Evolutionary conservation across 2,329 filamentous ascomycete species (phyloP).

Genomic region (Talaromyces pinophilus): DNA sequence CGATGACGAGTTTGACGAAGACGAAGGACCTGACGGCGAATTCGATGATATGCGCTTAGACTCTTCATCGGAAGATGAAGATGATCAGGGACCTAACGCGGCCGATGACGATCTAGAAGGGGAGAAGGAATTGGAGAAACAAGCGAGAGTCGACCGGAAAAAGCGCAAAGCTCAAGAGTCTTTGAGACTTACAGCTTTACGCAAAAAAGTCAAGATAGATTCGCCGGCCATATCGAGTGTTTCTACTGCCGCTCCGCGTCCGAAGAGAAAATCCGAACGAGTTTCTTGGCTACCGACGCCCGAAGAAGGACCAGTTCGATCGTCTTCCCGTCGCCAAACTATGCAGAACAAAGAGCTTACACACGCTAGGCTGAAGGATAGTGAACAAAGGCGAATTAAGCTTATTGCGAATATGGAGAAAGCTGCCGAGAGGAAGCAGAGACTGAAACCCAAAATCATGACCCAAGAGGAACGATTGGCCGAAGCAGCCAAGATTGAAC

Average conservation of each 20-base stretch:
- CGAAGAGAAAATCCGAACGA: constrained; percentile 70
- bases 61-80: constrained; percentile 80
- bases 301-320: constrained; percentile 62
- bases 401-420: constrained; percentile 60
- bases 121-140: constrained; percentile 80
- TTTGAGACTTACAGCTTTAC: constrained; percentile 56
- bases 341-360: constrained; percentile 65
- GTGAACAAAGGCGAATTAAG: constrained; percentile 50
- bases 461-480: constrained; percentile 83
- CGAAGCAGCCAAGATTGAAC: constrained; percentile 80
- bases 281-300: constrained; percentile 68
- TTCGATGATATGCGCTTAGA: constrained; percentile 81
- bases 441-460: constrained; percentile 75
- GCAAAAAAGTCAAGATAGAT: constrained; percentile 76
- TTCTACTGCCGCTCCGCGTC: constrained; percentile 35
- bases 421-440: constrained; percentile 65
- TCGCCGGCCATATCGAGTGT: constrained; percentile 44
- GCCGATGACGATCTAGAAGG: constrained; percentile 73
- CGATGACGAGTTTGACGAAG: constrained; percentile 47
- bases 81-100: constrained; percentile 64
- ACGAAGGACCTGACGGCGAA: constrained; percentile 52
- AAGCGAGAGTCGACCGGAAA: constrained; percentile 71
- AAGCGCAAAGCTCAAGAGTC: constrained; percentile 81
- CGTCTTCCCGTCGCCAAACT: constrained; percentile 64
- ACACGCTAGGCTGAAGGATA: constrained; percentile 51